Evolutionary conservation across 2,329 filamentous ascomycete genomes (phyloP).

Genomic region (Nectriaceae sp.): DNA sequence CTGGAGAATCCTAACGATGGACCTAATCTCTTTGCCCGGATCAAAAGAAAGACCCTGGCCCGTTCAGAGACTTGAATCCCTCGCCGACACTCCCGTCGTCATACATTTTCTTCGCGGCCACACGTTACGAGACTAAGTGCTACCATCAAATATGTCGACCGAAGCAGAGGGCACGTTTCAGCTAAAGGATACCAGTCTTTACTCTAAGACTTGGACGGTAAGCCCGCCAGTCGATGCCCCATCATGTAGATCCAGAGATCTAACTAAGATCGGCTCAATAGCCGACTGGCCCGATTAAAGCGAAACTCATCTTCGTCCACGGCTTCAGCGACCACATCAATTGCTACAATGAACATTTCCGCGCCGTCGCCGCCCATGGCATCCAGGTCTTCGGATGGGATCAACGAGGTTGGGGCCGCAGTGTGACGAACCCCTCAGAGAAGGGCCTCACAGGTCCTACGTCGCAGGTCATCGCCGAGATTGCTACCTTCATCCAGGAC

Average conservation of each 20-base stretch:
- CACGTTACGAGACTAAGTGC: too few relatives aligned
- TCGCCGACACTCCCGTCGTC: too few relatives aligned
- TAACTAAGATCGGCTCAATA: conserved; percentile 30
- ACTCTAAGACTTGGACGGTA: conserved; percentile 62
- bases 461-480: conserved; percentile 70
- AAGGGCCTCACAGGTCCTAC: conserved; percentile 77
- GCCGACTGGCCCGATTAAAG: conserved; percentile 60
- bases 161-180: conserved; percentile 54
- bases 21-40: too few relatives aligned
- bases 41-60: too few relatives aligned
- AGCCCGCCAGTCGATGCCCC: conserved; percentile 26
- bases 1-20: too few relatives aligned
- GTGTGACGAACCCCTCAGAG: conserved; percentile 61
- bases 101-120: too few relatives aligned
- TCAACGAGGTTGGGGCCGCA: conserved; percentile 86
- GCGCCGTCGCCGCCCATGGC: conserved; percentile 65
- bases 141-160: conserved; percentile 41
- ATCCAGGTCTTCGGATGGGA: conserved; percentile 81
- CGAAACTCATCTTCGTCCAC: conserved; percentile 81
- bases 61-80: too few relatives aligned
- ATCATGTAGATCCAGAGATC: background rate
- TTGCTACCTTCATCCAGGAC: conserved; percentile 71
- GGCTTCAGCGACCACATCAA: conserved; percentile 87
- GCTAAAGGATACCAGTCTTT: conserved; percentile 47
- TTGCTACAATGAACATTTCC: conserved; percentile 75